A percentile compares a stretch with the other conserved stretches of the same genome.
These are phyloP conservation scores for Tetrapisispora phaffii DNA, from an alignment of 805 yeast genomes.

Conservation along the genomic window DNA sequence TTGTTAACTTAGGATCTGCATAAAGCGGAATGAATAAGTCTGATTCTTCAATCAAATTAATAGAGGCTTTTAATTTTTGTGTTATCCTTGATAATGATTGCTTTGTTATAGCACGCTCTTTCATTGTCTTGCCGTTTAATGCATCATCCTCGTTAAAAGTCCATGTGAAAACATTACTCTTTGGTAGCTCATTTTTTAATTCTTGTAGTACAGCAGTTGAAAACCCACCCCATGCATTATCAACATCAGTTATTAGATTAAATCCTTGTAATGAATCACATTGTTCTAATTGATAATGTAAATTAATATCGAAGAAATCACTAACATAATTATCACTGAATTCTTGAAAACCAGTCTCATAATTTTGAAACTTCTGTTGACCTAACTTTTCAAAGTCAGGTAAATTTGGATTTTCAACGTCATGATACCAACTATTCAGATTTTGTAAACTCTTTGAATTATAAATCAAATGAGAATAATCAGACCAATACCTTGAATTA, in stretches of 20 bases:
- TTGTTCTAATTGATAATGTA: slow-evolving; percentile 58
- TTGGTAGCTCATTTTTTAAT: slow-evolving; percentile 60
- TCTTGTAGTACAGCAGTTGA: slow-evolving; percentile 41
- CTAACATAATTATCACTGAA: slow-evolving; percentile 34
- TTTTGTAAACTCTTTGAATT: slow-evolving; percentile 49
- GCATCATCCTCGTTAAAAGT: slow-evolving; percentile 30
- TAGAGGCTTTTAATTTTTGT: slow-evolving; percentile 39
- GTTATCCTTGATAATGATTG: slow-evolving; percentile 6
- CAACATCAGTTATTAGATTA: slow-evolving; percentile 59
- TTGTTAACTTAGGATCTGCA: slow-evolving; percentile 13
- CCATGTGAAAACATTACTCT: slow-evolving; percentile 40
- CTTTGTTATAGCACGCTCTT: slow-evolving; percentile 1
- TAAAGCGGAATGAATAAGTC: slow-evolving; percentile 50
- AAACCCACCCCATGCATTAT: slow-evolving; percentile 81
- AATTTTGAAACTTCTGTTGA: slow-evolving; percentile 34
- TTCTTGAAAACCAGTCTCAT: slow-evolving; percentile 51
- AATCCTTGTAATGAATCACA: slow-evolving; percentile 70
- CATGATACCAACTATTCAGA: slow-evolving; percentile 49
- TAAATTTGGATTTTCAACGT: slow-evolving; percentile 17
- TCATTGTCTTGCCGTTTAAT: slow-evolving; percentile 10
- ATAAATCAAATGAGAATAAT: slow-evolving; percentile 58
- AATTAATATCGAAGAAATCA: slow-evolving; percentile 48
- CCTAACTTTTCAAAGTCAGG: slow-evolving; percentile 23
- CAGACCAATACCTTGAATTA: slow-evolving; percentile 67
- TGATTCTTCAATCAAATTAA: slow-evolving; percentile 38